Percentiles rank a stretch among this genome's conserved stretches.
These are phyloP conservation scores for Phyllosticta citribraziliensis DNA, from an alignment of 2,329 filamentous ascomycete genomes.

Conservation along the genomic window DNA sequence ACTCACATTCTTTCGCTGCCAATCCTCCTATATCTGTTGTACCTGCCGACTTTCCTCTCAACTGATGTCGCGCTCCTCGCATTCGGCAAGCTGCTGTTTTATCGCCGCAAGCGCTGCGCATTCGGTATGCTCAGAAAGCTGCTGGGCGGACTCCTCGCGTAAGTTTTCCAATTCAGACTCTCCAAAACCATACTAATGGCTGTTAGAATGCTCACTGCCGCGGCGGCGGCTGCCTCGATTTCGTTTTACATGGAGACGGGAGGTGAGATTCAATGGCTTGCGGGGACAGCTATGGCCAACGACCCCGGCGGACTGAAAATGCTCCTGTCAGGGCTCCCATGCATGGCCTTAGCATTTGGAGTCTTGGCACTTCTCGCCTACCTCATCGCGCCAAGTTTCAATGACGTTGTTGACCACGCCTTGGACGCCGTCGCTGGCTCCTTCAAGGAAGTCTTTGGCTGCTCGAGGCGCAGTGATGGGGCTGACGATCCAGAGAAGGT, in stretches of 20 bases:
- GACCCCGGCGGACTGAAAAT: constrained; percentile 30
- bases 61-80: constrained; percentile 26
- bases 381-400: constrained; percentile 20
- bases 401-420: constrained; percentile 15
- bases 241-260: constrained; percentile 32
- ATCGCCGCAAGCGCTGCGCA: constrained; percentile 10
- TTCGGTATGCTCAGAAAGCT: constrained; percentile 12
- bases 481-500: not conserved
- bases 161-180: constrained; percentile 10
- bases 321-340: constrained; percentile 24
- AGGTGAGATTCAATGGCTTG: constrained; percentile 30
- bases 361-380: constrained; percentile 21
- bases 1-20: constrained; percentile 25
- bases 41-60: constrained; percentile 29
- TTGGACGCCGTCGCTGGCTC: constrained; percentile 12
- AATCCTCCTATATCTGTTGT: constrained; percentile 25
- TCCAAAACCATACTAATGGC: not conserved
- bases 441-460: constrained; percentile 4
- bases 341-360: constrained; percentile 18
- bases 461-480: not conserved
- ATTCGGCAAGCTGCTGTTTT: constrained; percentile 21
- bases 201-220: constrained; percentile 22
- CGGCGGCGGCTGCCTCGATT: constrained; percentile 26
- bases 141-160: constrained; percentile 21
- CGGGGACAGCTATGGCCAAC: constrained; percentile 24